These are phyloP conservation scores for Amoebophrya sp. DNA, from an alignment of 169 alveolate genomes.

Conservation along the genomic window DNA sequence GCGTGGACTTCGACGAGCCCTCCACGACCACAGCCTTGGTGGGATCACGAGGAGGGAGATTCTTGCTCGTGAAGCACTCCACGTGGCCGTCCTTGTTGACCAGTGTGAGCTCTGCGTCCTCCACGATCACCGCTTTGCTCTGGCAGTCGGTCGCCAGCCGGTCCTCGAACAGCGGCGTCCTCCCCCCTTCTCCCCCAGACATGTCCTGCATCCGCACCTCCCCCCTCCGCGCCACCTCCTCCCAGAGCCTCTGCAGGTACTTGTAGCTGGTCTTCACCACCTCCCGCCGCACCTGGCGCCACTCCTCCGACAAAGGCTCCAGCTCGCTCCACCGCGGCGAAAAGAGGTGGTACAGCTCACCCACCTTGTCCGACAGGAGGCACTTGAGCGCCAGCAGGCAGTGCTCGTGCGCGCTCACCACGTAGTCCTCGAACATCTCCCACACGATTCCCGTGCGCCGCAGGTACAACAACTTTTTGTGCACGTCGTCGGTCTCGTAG, in stretches of 20 bases:
- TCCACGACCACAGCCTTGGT: not conserved
- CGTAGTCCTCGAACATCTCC: not conserved
- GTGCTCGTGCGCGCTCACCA: not conserved
- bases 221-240: not conserved
- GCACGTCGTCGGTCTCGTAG: not conserved
- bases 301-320: not conserved
- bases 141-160: not conserved
- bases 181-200: not conserved
- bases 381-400: not conserved
- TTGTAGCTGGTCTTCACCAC: not conserved
- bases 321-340: not conserved
- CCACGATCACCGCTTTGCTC: not conserved
- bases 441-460: not conserved
- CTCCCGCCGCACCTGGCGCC: not conserved
- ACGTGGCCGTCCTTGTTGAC: not conserved
- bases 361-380: not conserved
- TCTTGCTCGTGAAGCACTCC: not conserved
- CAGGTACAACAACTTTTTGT: not conserved
- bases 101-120: not conserved
- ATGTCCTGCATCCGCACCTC: not conserved
- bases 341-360: not conserved
- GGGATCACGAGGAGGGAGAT: not conserved
- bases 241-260: not conserved
- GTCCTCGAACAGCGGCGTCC: not conserved
- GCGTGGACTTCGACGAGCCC: no score